These are phyloP conservation scores for Stephania japonica DNA, from an alignment of 164 flowering plant genomes.

Conservation along the genomic window DNA sequence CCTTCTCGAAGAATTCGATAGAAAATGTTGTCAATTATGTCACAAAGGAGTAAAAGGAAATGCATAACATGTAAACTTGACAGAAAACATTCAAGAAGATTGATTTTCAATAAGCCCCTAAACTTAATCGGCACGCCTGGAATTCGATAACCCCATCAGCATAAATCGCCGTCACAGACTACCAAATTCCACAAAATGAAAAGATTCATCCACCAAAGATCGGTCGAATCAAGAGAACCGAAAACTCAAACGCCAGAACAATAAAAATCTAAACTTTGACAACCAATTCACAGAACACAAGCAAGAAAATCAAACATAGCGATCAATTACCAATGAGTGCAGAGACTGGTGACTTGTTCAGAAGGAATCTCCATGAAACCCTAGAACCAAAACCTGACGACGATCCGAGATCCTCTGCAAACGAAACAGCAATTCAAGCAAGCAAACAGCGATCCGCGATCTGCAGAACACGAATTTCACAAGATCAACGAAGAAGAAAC, in stretches of 20 bases:
- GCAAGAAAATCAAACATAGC: background rate
- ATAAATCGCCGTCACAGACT: background rate
- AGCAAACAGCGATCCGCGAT: background rate
- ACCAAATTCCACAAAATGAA: background rate
- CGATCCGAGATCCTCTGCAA: background rate
- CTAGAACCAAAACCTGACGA: background rate
- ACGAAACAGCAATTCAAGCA: background rate
- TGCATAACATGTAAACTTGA: background rate
- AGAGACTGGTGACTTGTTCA: slow-evolving; percentile 39
- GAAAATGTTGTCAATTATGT: background rate
- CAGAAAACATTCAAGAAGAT: background rate
- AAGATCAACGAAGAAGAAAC: background rate
- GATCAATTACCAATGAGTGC: slow-evolving; percentile 59
- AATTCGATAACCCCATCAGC: background rate
- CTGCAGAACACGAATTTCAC: background rate
- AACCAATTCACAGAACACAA: background rate
- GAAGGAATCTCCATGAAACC: slow-evolving; percentile 39
- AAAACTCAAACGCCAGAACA: background rate
- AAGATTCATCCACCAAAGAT: background rate
- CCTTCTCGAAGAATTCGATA: background rate
- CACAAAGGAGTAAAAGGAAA: background rate
- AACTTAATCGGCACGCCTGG: background rate
- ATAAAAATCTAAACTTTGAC: background rate
- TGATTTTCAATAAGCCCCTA: background rate
- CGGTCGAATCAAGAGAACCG: background rate